These are phyloP conservation scores for Globisporangium yorkense DNA, from an alignment of 352 stramenopile species.

Conservation along the genomic window DNA sequence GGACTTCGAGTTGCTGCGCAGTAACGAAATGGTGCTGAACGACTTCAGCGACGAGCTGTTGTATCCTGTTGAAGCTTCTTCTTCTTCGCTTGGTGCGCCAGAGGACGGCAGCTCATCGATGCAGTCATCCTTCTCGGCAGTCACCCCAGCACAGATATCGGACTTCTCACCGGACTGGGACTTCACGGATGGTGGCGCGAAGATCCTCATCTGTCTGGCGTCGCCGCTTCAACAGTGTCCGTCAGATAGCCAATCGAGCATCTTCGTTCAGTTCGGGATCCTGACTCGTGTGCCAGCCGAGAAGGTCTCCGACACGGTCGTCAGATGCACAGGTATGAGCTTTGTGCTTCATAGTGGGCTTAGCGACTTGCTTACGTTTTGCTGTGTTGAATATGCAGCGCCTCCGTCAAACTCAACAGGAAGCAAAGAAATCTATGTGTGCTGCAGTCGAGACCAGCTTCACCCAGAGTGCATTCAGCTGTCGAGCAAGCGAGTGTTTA, in stretches of 20 bases:
- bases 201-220: slow-evolving; percentile 77
- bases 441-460: slow-evolving; percentile 19
- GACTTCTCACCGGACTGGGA: slow-evolving; percentile 87
- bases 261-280: slow-evolving; percentile 76
- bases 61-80: slow-evolving; percentile 18
- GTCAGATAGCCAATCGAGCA: slow-evolving; percentile 15
- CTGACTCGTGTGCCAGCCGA: slow-evolving; percentile 37
- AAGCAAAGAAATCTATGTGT: slow-evolving; percentile 57
- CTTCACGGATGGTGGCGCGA: slow-evolving; percentile 64
- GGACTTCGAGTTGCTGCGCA: slow-evolving; percentile 13
- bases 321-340: slow-evolving; percentile 59
- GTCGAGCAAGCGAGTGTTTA: slow-evolving; percentile 43
- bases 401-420: slow-evolving; percentile 31
- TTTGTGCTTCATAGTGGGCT: background rate
- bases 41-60: slow-evolving; percentile 25
- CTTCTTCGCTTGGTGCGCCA: background rate
- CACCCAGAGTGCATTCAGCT: slow-evolving; percentile 34
- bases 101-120: background rate
- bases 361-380: background rate
- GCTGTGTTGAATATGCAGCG: slow-evolving; percentile 22
- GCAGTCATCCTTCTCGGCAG: background rate
- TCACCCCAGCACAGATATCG: slow-evolving; percentile 48
- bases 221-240: slow-evolving; percentile 28
- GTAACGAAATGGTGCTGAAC: slow-evolving; percentile 8
- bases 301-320: slow-evolving; percentile 60